Percentiles rank a stretch among this genome's conserved stretches.
phyloP scores from a whole-genome alignment of 2,329 filamentous ascomycete species.

The Paracamarosporium sp. region DNA sequence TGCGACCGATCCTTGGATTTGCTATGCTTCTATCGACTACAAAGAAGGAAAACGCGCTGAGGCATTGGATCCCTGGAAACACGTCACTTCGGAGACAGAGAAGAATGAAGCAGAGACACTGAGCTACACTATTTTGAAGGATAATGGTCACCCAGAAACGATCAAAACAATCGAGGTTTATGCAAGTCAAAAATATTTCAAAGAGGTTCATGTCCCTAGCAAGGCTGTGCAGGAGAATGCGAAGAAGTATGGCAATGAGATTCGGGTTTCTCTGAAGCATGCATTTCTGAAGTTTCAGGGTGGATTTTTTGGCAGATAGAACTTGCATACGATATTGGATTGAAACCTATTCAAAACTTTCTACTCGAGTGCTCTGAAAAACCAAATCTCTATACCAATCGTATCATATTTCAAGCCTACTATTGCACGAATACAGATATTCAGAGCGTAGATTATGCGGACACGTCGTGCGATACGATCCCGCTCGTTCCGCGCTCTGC shows the following conservation, averaged over 20 bases:
- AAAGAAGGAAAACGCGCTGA: constrained; percentile 21
- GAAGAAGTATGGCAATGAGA: constrained; percentile 19
- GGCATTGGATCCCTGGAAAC: constrained; percentile 27
- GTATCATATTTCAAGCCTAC: too few relatives aligned
- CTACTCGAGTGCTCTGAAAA: not conserved
- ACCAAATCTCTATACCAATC: constrained; percentile 3
- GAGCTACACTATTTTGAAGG: constrained; percentile 23
- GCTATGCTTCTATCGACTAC: constrained; percentile 27
- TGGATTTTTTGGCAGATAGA: constrained; percentile 20
- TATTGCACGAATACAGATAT: not conserved
- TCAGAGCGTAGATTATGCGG: not conserved
- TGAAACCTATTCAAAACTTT: not conserved
- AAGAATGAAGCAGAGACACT: constrained; percentile 27
- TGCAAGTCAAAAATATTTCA: constrained; percentile 23
- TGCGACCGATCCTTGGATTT: constrained; percentile 22
- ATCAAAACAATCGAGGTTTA: constrained; percentile 29
- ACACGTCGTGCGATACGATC: too few relatives aligned
- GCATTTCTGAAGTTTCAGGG: constrained; percentile 17
- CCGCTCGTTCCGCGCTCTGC: not conserved
- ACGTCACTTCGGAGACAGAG: constrained; percentile 22
- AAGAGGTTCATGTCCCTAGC: constrained; percentile 30
- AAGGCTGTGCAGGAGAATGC: constrained; percentile 23
- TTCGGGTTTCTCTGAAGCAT: constrained; percentile 16
- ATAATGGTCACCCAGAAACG: constrained; percentile 19
- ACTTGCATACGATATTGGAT: not conserved